Evolutionary conservation across 2,329 filamentous ascomycete species (phyloP).

Genomic region (Penicillium sp.): DNA sequence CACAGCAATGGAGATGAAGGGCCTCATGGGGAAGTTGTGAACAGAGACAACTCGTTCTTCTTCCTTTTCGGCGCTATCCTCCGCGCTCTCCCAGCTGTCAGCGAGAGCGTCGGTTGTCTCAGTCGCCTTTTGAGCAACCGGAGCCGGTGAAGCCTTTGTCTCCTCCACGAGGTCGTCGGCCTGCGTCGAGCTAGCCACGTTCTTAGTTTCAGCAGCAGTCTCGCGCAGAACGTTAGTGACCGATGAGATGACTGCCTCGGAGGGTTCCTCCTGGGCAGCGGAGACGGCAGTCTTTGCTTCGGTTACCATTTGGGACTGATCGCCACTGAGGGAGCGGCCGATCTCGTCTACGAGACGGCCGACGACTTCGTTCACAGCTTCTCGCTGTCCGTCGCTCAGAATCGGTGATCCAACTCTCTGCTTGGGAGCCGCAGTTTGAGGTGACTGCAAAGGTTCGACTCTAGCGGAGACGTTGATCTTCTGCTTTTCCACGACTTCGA

Average conservation of each 20-base stretch:
- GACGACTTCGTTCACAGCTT: conserved; percentile 69
- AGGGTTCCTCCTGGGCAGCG: conserved; percentile 34
- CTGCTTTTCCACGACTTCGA: conserved; percentile 27
- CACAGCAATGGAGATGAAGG: conserved; percentile 86
- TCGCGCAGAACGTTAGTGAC: conserved; percentile 36
- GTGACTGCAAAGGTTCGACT: conserved; percentile 15
- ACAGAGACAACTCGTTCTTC: conserved; percentile 67
- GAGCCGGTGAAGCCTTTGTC: conserved; percentile 44
- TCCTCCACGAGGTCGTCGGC: conserved; percentile 55
- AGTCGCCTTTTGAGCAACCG: conserved; percentile 56
- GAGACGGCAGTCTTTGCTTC: conserved; percentile 45
- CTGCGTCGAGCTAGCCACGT: conserved; percentile 52
- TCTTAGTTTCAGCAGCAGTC: conserved; percentile 43
- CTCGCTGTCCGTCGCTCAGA: conserved; percentile 45
- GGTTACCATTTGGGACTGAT: conserved; percentile 44
- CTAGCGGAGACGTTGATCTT: conserved; percentile 24
- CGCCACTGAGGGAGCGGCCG: conserved; percentile 51
- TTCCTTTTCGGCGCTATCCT: conserved; percentile 64
- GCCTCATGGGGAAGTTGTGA: conserved; percentile 94
- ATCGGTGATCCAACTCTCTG: conserved; percentile 25
- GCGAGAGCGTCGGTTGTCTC: conserved; percentile 58
- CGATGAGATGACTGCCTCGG: conserved; percentile 35
- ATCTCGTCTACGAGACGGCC: conserved; percentile 61
- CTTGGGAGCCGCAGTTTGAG: conserved; percentile 13
- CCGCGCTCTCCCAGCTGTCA: conserved; percentile 90